These are phyloP conservation scores for Flammula alnicola DNA, from an alignment of 1,284 basidiomycete species.

Conservation along the genomic window DNA sequence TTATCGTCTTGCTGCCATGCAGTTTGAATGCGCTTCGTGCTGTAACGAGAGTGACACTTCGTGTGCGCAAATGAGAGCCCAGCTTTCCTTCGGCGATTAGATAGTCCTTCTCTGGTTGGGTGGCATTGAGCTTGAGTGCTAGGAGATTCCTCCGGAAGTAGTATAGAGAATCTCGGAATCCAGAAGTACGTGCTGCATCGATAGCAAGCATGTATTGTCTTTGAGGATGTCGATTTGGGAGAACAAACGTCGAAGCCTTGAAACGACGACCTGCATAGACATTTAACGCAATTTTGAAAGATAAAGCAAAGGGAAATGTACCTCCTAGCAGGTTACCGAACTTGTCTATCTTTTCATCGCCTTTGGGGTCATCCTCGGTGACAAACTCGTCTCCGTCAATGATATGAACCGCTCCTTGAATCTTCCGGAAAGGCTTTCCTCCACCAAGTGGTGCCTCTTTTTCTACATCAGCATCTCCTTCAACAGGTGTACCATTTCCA, in stretches of 20 bases:
- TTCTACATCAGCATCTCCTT: conserved; percentile 54
- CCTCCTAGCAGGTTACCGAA: conserved; percentile 87
- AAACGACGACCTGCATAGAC: conserved; percentile 72
- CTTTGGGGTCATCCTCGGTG: conserved; percentile 83
- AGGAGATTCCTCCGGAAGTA: conserved; percentile 93
- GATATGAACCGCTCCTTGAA: conserved; percentile 77
- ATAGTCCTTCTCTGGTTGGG: conserved; percentile 88
- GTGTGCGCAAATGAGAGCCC: conserved; percentile 85
- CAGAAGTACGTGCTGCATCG: conserved; percentile 93
- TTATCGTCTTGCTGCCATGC: conserved; percentile 89
- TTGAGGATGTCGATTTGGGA: conserved; percentile 82
- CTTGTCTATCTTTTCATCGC: conserved; percentile 90
- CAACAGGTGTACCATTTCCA: conserved; percentile 44
- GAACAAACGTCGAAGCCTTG: conserved; percentile 87
- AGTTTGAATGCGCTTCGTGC: conserved; percentile 94
- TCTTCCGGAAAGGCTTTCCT: conserved; percentile 70
- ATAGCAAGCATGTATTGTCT: conserved; percentile 95
- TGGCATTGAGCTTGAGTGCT: conserved; percentile 88
- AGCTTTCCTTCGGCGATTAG: conserved; percentile 89
- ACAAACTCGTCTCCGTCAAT: conserved; percentile 91
- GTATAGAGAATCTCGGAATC: conserved; percentile 95
- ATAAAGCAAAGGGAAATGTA: conserved; percentile 38
- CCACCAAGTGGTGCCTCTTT: conserved; percentile 55
- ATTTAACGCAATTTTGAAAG: background rate
- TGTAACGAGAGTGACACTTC: conserved; percentile 93